These are phyloP conservation scores for Colletotrichum sp. DNA, from an alignment of 2,329 filamentous ascomycete genomes.

Conservation along the genomic window DNA sequence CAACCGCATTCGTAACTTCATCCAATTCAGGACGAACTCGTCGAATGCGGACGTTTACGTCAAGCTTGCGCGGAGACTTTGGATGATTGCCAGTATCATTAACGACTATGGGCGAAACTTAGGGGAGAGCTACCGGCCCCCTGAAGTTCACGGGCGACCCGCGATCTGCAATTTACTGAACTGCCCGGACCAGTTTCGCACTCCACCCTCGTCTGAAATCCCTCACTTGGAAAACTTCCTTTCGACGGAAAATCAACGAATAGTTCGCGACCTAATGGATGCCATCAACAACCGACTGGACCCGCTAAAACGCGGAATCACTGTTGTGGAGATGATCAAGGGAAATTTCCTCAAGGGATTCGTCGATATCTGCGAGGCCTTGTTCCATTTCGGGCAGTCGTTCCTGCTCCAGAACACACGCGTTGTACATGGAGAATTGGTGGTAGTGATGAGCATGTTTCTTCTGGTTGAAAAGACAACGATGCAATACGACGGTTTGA, in stretches of 20 bases:
- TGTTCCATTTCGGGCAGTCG: background rate
- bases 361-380: background rate
- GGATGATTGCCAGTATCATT: background rate
- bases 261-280: background rate
- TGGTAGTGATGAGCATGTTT: background rate
- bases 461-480: background rate
- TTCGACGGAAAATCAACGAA: fast-evolving
- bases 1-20: too few relatives aligned
- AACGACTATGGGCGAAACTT: background rate
- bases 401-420: background rate
- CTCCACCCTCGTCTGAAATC: background rate
- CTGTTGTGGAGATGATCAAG: background rate
- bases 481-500: fast-evolving
- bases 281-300: background rate
- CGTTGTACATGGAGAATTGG: background rate
- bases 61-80: background rate
- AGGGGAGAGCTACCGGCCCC: background rate
- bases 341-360: fast-evolving
- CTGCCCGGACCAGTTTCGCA: background rate
- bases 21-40: too few relatives aligned
- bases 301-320: background rate
- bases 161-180: fast-evolving
- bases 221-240: background rate
- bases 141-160: background rate
- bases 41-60: too few relatives aligned